Conservation (phyloP, 495 filamentous ascomycete genomes). For the Ramalina intermedia region DNA sequence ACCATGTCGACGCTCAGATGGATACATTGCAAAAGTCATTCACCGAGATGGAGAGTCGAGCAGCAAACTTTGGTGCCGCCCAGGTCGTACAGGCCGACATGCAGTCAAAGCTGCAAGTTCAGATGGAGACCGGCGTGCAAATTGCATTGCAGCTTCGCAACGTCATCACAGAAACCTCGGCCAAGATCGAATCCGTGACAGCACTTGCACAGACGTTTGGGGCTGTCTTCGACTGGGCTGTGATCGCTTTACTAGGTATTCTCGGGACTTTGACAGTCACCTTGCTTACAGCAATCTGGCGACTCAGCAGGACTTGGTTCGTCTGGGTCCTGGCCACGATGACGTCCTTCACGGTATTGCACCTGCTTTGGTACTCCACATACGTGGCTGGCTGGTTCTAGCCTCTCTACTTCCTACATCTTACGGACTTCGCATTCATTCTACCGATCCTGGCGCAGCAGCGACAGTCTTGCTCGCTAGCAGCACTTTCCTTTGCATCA, state of each 20-base stretch:
- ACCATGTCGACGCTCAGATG: constrained; percentile 22
- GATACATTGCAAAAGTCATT: constrained; percentile 23
- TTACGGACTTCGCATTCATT: too few relatives aligned
- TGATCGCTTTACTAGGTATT: too few relatives aligned
- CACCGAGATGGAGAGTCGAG: constrained; percentile 22
- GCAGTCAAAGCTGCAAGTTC: constrained; percentile 21
- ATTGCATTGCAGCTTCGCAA: constrained; percentile 28
- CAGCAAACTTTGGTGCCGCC: constrained; percentile 22
- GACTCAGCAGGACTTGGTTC: neutral
- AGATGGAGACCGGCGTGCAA: constrained; percentile 23
- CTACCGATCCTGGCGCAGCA: too few relatives aligned
- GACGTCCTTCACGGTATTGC: too few relatives aligned
- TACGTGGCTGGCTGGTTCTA: too few relatives aligned
- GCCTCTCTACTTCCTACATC: too few relatives aligned
- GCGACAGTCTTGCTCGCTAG: too few relatives aligned
- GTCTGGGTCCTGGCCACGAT: neutral
- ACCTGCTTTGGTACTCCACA: too few relatives aligned
- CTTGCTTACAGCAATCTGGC: neutral
- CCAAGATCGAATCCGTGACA: constrained; percentile 21
- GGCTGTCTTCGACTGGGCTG: neutral
- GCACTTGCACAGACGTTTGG: constrained; percentile 13
- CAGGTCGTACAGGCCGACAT: constrained; percentile 27
- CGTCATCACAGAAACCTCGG: constrained; percentile 26
- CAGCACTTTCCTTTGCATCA: too few relatives aligned
- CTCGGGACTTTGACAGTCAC: neutral